A percentile compares a stretch with the other conserved stretches of the same genome.
Conservation (phyloP, 2,329 filamentous ascomycete genomes). For the Nothophaeocryptopus gaeumannii region DNA sequence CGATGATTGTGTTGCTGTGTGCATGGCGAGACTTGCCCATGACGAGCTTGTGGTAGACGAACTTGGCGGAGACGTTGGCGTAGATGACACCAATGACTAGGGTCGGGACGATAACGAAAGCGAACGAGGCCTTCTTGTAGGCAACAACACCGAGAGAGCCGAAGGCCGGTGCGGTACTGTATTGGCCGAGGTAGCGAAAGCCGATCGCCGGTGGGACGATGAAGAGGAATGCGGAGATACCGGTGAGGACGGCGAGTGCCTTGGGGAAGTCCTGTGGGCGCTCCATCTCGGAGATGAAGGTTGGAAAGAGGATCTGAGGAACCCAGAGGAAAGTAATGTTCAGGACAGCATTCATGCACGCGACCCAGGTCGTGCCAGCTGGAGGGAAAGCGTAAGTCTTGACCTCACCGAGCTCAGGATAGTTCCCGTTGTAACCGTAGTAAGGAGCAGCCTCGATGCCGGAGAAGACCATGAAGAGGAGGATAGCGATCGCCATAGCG, state of each 20-base stretch:
- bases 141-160: slow-evolving; percentile 44
- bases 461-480: slow-evolving; percentile 51
- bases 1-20: slow-evolving; percentile 48
- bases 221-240: slow-evolving; percentile 48
- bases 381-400: slow-evolving; percentile 50
- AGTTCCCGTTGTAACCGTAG: slow-evolving; percentile 48
- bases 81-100: slow-evolving; percentile 52
- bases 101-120: slow-evolving; percentile 52
- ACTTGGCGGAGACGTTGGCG: slow-evolving; percentile 50
- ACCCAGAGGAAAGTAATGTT: slow-evolving; percentile 51
- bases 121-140: slow-evolving; percentile 51
- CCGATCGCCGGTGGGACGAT: slow-evolving; percentile 51
- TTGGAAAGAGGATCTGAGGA: slow-evolving; percentile 52
- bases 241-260: slow-evolving; percentile 46
- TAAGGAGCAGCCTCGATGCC: slow-evolving; percentile 46
- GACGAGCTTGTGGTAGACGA: slow-evolving; percentile 45
- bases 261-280: slow-evolving; percentile 52
- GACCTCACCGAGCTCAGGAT: slow-evolving; percentile 44
- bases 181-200: slow-evolving; percentile 50
- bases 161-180: slow-evolving; percentile 51
- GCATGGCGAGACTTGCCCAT: slow-evolving; percentile 46
- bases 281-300: slow-evolving; percentile 53
- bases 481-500: slow-evolving; percentile 49
- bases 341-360: slow-evolving; percentile 50
- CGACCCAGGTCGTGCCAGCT: slow-evolving; percentile 47